Conservation (phyloP, 495 filamentous ascomycete species). For the Penicillium coprophilum region DNA sequence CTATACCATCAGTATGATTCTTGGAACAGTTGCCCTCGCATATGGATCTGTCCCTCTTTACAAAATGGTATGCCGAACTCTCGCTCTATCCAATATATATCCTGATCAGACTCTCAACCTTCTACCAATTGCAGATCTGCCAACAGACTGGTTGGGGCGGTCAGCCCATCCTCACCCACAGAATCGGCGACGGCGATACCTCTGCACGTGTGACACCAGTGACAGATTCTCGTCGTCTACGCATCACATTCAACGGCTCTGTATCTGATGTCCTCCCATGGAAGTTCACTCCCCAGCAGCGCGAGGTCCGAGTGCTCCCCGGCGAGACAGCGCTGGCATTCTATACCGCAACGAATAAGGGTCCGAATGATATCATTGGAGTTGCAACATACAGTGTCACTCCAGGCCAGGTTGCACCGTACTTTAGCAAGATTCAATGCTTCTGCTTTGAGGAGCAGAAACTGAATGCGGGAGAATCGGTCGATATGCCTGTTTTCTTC, state of each 20-base stretch:
- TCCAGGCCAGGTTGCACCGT: constrained; percentile 91
- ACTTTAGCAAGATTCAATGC: constrained; percentile 99
- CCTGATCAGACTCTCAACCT: not conserved
- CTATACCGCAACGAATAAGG: constrained; percentile 93
- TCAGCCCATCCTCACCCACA: constrained; percentile 84
- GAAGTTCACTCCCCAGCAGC: constrained; percentile 96
- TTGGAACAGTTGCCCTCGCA: constrained; percentile 87
- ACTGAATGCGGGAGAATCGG: constrained; percentile 90
- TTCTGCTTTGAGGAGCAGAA: constrained; percentile 99
- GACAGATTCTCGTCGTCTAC: constrained; percentile 76
- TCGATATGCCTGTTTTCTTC: constrained; percentile 99
- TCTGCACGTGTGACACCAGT: constrained; percentile 74
- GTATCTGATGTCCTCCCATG: constrained; percentile 94
- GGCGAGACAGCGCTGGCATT: constrained; percentile 98
- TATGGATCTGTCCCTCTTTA: constrained; percentile 98
- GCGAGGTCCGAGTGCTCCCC: constrained; percentile 91
- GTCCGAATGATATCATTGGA: constrained; percentile 89
- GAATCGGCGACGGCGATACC: constrained; percentile 59
- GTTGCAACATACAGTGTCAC: constrained; percentile 98
- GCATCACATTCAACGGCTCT: constrained; percentile 93
- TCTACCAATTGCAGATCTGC: constrained; percentile 66
- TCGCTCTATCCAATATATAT: not conserved
- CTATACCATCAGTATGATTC: constrained; percentile 80
- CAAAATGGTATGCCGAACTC: constrained; percentile 69
- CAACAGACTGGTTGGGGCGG: constrained; percentile 95